Percentiles rank a stretch among this genome's conserved stretches.
phyloP scores from a whole-genome alignment of 148 eudicot genomes.

The Spergularia bocconei region DNA sequence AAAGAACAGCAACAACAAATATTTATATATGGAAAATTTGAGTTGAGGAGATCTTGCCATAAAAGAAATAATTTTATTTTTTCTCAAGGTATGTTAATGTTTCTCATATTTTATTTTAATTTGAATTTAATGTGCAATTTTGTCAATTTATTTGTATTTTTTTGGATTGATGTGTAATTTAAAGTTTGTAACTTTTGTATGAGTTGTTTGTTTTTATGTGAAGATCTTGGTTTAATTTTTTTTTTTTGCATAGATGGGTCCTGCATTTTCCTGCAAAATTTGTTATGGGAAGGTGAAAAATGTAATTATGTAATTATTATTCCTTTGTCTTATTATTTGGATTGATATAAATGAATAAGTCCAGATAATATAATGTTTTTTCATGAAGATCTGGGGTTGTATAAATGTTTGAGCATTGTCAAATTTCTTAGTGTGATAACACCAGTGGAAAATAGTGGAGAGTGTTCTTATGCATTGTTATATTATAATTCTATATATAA shows the following conservation, averaged over 20 bases:
- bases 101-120: neutral
- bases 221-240: conserved; percentile 10
- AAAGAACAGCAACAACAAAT: conserved; percentile 2
- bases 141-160: neutral
- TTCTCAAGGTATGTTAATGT: conserved; percentile 7
- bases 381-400: conserved; percentile 20
- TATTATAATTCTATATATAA: neutral
- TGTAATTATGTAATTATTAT: neutral
- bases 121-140: conserved; percentile 11
- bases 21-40: conserved; percentile 9
- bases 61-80: neutral
- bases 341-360: neutral
- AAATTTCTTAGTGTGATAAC: conserved; percentile 3
- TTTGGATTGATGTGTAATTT: neutral
- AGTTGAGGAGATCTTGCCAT: conserved; percentile 26
- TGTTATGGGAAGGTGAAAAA: neutral
- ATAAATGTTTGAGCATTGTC: neutral
- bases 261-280: neutral
- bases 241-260: conserved; percentile 15
- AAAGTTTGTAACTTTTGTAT: conserved; percentile 16
- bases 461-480: neutral
- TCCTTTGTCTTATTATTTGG: neutral
- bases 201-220: neutral
- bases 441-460: conserved; percentile 3
- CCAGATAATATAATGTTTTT: neutral